These are phyloP conservation scores for Psilocybe cubensis DNA, from an alignment of 768 basidiomycete species.

Conservation along the genomic window DNA sequence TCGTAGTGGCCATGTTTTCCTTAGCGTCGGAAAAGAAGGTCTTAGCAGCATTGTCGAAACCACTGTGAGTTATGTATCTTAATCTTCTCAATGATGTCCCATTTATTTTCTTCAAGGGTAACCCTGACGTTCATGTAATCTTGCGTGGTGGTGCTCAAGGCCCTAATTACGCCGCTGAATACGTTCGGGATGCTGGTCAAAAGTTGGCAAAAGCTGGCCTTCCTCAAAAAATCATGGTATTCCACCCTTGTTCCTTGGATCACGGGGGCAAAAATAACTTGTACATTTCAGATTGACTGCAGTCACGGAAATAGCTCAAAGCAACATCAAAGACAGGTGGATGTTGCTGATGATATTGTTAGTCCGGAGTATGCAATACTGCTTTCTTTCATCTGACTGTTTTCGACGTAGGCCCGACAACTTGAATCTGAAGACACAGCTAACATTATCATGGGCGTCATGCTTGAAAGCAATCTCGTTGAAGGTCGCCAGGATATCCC, in stretches of 20 bases:
- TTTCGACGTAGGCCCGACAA: slow-evolving; percentile 61
- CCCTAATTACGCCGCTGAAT: slow-evolving; percentile 85
- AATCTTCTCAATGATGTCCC: slow-evolving; percentile 2
- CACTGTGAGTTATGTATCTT: slow-evolving; percentile 49
- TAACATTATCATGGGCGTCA: slow-evolving; percentile 83
- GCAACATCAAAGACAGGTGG: slow-evolving; percentile 85
- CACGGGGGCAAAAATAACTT: neutral
- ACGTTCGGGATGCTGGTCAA: slow-evolving; percentile 73
- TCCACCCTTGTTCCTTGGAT: slow-evolving; percentile 19
- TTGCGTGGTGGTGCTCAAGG: slow-evolving; percentile 89
- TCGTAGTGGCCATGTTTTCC: slow-evolving; percentile 89
- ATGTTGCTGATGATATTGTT: slow-evolving; percentile 91
- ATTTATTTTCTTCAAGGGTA: slow-evolving; percentile 56
- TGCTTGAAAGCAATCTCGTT: slow-evolving; percentile 92
- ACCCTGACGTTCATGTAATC: slow-evolving; percentile 92
- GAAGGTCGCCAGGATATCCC: slow-evolving; percentile 90
- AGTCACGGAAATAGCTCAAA: slow-evolving; percentile 96
- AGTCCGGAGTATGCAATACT: slow-evolving; percentile 27
- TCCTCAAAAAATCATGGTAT: slow-evolving; percentile 86
- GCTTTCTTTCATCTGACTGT: neutral
- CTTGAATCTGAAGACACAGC: slow-evolving; percentile 74
- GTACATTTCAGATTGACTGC: slow-evolving; percentile 77
- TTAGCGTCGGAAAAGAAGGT: slow-evolving; percentile 97
- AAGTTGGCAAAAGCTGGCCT: slow-evolving; percentile 83
- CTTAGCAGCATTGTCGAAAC: slow-evolving; percentile 95